These are phyloP conservation scores for Nakazawaea peltata DNA, from an alignment of 805 yeast genomes.

Conservation along the genomic window DNA sequence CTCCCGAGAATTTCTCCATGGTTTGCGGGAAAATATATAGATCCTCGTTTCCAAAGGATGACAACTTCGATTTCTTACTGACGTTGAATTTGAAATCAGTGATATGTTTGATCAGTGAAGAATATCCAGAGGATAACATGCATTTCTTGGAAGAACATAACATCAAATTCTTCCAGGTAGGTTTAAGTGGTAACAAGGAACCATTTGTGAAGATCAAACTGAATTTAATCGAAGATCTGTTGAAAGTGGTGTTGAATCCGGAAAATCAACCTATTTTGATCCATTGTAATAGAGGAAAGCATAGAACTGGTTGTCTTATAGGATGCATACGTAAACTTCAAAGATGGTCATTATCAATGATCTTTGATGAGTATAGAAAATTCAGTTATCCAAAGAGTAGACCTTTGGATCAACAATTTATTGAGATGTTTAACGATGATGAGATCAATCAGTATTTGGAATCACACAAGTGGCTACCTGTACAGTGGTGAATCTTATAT, in stretches of 20 bases:
- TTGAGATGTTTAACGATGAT: slow-evolving; percentile 74
- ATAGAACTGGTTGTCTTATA: slow-evolving; percentile 91
- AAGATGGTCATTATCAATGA: slow-evolving; percentile 89
- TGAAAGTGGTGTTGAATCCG: slow-evolving; percentile 76
- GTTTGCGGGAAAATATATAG: slow-evolving; percentile 77
- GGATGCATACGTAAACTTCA: slow-evolving; percentile 88
- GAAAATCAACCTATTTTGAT: slow-evolving; percentile 85
- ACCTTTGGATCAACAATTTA: slow-evolving; percentile 92
- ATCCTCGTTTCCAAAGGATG: slow-evolving; percentile 82
- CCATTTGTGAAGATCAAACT: slow-evolving; percentile 74
- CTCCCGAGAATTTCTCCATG: slow-evolving; percentile 90
- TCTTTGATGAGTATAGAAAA: slow-evolving; percentile 90
- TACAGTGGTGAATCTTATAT: slow-evolving; percentile 43
- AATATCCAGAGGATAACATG: slow-evolving; percentile 71
- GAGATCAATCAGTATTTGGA: slow-evolving; percentile 51
- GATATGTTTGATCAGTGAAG: slow-evolving; percentile 83
- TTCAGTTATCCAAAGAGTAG: slow-evolving; percentile 94
- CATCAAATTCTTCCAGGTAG: slow-evolving; percentile 75
- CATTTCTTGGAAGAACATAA: slow-evolving; percentile 53
- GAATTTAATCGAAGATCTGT: slow-evolving; percentile 67
- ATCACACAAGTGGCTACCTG: slow-evolving; percentile 52
- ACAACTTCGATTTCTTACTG: slow-evolving; percentile 65
- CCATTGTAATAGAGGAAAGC: slow-evolving; percentile 96
- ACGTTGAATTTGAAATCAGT: slow-evolving; percentile 62
- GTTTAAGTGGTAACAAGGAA: slow-evolving; percentile 92